A percentile compares a stretch with the other conserved stretches of the same genome.
Evolutionary conservation across 257 asterid species (phyloP).

Genomic region (Sherardia arvensis): DNA sequence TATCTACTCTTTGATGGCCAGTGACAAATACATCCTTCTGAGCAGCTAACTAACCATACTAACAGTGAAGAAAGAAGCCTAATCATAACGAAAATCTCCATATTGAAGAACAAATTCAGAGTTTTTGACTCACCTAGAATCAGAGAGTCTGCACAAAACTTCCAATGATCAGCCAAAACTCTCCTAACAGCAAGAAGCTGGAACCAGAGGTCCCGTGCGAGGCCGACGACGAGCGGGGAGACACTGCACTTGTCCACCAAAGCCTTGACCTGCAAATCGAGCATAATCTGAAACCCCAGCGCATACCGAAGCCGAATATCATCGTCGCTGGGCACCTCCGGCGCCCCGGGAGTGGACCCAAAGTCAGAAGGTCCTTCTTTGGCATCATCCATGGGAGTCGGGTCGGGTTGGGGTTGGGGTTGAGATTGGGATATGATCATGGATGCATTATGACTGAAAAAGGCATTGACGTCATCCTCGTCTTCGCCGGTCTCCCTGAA

Average conservation of each 20-base stretch:
- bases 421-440: conserved; percentile 25
- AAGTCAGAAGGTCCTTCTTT: conserved; percentile 44
- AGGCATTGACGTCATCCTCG: conserved; percentile 31
- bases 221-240: conserved; percentile 57
- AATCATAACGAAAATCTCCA: background rate
- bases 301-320: conserved; percentile 54
- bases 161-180: conserved; percentile 61
- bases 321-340: conserved; percentile 36
- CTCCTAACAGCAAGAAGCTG: conserved; percentile 49
- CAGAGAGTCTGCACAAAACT: conserved; percentile 63
- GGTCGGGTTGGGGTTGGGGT: too few relatives aligned
- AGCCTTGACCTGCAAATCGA: conserved; percentile 68
- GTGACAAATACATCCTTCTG: background rate
- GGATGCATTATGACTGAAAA: conserved; percentile 15
- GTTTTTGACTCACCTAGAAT: conserved; percentile 30
- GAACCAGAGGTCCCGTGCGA: conserved; percentile 59
- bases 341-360: conserved; percentile 22
- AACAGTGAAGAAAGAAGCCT: too few relatives aligned
- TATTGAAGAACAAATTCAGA: background rate
- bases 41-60: too few relatives aligned
- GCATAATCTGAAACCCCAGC: conserved; percentile 58
- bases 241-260: conserved; percentile 61
- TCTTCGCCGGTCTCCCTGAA: conserved; percentile 39
- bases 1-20: background rate
- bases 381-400: conserved; percentile 22